Conservation (phyloP, 1,284 basidiomycete species). For the Caloboletus firmus region DNA sequence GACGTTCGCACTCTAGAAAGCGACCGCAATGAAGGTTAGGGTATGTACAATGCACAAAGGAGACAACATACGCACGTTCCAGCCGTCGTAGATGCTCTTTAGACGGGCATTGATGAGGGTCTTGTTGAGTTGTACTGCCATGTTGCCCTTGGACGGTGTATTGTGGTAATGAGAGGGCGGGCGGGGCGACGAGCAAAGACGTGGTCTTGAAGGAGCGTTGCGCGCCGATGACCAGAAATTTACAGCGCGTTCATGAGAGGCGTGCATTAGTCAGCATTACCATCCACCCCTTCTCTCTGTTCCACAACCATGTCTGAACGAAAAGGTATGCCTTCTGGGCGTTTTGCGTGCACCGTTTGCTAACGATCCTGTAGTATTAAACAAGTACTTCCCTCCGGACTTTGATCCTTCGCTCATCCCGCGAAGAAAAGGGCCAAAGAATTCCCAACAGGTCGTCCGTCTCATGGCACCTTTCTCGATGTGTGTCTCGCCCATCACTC, state of each 20-base stretch:
- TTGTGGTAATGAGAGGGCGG: background rate
- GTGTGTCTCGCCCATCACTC: slow-evolving; percentile 43
- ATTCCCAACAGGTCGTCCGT: slow-evolving; percentile 94
- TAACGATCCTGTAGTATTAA: slow-evolving; percentile 60
- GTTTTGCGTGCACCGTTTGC: background rate
- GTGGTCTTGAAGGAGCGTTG: slow-evolving; percentile 15
- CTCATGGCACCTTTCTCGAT: slow-evolving; percentile 99
- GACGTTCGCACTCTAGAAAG: slow-evolving; percentile 52
- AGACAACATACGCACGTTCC: slow-evolving; percentile 59
- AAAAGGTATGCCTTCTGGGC: slow-evolving; percentile 55
- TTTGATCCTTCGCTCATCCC: slow-evolving; percentile 98
- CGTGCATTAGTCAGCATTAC: slow-evolving; percentile 31
- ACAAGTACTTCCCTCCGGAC: slow-evolving; percentile 92
- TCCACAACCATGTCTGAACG: slow-evolving; percentile 77
- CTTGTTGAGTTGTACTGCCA: slow-evolving; percentile 59
- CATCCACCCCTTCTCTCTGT: slow-evolving; percentile 5
- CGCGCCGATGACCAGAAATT: slow-evolving; percentile 31
- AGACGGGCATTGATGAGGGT: slow-evolving; percentile 65
- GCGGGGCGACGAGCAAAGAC: slow-evolving; percentile 7
- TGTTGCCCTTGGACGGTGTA: slow-evolving; percentile 14
- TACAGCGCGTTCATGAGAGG: slow-evolving; percentile 30
- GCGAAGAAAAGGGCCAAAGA: slow-evolving; percentile 83
- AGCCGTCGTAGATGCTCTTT: slow-evolving; percentile 65
- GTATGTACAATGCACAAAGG: background rate
- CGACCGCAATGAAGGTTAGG: slow-evolving; percentile 12